These are phyloP conservation scores for Arbutus unedo DNA, from an alignment of 148 eudicot species.

Conservation along the genomic window DNA sequence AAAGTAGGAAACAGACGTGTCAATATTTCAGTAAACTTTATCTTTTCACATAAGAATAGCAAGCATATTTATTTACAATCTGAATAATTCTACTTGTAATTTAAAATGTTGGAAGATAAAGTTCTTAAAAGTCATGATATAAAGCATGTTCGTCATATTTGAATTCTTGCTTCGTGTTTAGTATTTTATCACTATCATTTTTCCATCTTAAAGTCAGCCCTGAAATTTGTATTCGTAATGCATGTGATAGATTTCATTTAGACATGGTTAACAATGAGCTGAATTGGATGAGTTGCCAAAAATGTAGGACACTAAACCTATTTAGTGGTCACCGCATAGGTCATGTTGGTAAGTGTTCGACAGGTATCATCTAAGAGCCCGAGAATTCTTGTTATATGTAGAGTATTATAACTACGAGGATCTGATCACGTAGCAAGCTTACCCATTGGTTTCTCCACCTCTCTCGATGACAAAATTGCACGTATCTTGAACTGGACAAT, in stretches of 20 bases:
- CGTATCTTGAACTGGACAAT: not conserved
- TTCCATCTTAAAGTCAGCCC: not conserved
- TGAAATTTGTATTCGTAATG: not conserved
- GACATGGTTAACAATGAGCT: not conserved
- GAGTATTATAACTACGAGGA: not conserved
- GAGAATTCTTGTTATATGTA: not conserved
- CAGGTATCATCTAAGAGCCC: not conserved
- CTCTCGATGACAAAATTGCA: not conserved
- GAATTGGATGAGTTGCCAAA: not conserved
- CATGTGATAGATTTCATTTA: not conserved
- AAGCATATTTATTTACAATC: not conserved
- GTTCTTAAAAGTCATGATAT: not conserved
- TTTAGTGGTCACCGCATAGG: not conserved
- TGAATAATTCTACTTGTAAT: not conserved
- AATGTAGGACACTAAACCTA: not conserved
- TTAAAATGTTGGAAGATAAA: not conserved
- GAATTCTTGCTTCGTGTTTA: not conserved
- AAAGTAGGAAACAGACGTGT: not conserved
- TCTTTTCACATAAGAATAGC: not conserved
- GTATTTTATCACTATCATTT: not conserved
- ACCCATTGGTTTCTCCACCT: not conserved
- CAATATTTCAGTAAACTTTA: not conserved
- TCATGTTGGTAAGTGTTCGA: not conserved
- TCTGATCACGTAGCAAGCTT: not conserved
- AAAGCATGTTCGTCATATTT: not conserved